Percentiles rank a stretch among this genome's conserved stretches.
Evolutionary conservation across 352 stramenopile genomes (phyloP).

Genomic region (Peronospora tabacina): DNA sequence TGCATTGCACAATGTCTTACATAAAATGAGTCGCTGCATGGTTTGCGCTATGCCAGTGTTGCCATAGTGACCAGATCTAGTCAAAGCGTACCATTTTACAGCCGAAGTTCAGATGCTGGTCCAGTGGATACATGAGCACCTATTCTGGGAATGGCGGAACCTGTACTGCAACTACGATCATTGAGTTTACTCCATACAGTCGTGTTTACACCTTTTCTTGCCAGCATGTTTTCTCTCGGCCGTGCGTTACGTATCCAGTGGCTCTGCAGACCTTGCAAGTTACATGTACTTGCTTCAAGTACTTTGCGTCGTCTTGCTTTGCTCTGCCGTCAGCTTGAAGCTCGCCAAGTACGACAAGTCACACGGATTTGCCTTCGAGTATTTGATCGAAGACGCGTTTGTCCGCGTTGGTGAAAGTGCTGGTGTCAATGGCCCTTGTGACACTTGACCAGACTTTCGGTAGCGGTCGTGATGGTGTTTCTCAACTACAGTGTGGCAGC

Average conservation of each 20-base stretch:
- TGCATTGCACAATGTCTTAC: no score
- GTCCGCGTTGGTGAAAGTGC: slow-evolving; percentile 6
- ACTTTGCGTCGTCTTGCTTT: slow-evolving; percentile 1
- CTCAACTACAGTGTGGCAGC: slow-evolving; percentile 13
- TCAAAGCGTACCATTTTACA: no score
- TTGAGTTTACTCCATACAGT: background rate
- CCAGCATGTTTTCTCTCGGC: no score
- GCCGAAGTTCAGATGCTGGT: no score
- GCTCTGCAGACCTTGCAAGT: background rate
- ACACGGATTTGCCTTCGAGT: slow-evolving; percentile 34
- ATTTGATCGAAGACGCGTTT: slow-evolving; percentile 14
- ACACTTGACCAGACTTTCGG: slow-evolving; percentile 1
- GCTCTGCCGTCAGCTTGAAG: slow-evolving; percentile 31
- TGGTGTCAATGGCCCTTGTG: slow-evolving; percentile 1
- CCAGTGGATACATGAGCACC: no score
- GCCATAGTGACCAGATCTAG: no score
- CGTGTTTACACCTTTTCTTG: no score
- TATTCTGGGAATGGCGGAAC: no score
- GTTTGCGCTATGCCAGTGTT: no score
- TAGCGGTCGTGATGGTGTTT: slow-evolving; percentile 12
- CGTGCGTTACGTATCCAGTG: background rate
- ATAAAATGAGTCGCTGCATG: no score
- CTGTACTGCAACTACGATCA: background rate
- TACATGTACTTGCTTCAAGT: background rate
- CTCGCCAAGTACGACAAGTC: slow-evolving; percentile 49